Base-by-base conservation (phyloP, 192 early-diverging fungal genomes). In the Backusella liffmaniae region DNA sequence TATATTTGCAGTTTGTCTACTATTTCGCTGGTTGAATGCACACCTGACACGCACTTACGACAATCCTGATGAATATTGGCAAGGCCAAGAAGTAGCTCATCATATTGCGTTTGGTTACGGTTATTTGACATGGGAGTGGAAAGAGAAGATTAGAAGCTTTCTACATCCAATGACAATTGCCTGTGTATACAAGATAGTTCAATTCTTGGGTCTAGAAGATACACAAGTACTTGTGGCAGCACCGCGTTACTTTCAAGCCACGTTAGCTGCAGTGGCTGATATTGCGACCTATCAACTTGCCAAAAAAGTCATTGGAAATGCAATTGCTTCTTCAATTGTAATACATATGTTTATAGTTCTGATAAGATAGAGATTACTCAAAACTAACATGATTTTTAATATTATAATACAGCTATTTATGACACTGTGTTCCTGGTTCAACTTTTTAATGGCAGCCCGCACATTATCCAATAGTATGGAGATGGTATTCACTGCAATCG, bases 31-130 rank as follows among this genome's bases (percentile, higher is more conserved):
- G 42, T 51, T 84, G 59, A 96, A 94, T 80, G 86, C 90, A 3
- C 70, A 86, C 36, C 56, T 88, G 16, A 85, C 90, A 35, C 51
- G 73, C n/a, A 98, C 96, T 21, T 98, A 88, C 73, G 94, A 94
- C 73, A 91, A 93, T 73, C 96, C 97, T 1, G 97, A 99, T 85
- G 97, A 99, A 83, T 97, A 94, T 85, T 99, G 97, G 96, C 97
- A 99, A 82, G 90, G 91, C 36, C 90, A 93, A 51, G 97, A 99
- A 83, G 93, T 99, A 16, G 97, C 92, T 1, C 95, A 98, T 83
- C 79, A 84, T 36, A 76, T 87, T n/a, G 90, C 92, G 1, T 98
- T 97, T 89, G 94, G 94, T 77, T 90, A 92, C 78, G 97, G 97
- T 3, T 94, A 93, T 72, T 74, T 94, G 80, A 97, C 97, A 5